Conservation (phyloP, 2,329 filamentous ascomycete genomes). For the Ophiocordyceps robertsii region DNA sequence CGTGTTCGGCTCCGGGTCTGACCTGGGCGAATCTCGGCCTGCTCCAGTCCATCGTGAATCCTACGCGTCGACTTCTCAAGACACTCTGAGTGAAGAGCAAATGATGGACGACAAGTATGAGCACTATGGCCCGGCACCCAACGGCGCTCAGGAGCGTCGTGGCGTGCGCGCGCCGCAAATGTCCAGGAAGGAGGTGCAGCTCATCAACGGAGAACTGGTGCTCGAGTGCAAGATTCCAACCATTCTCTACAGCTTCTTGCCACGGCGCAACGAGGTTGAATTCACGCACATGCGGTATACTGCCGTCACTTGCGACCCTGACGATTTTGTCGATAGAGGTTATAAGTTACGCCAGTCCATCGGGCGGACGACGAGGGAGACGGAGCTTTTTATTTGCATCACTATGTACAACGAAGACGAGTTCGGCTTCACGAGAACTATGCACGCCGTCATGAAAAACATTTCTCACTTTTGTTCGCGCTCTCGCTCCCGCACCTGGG, state of each 20-base stretch:
- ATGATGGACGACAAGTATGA: slow-evolving; percentile 44
- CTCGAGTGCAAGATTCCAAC: slow-evolving; percentile 98
- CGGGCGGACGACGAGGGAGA: slow-evolving; percentile 70
- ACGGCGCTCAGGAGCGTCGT: slow-evolving; percentile 73
- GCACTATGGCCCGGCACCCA: slow-evolving; percentile 78
- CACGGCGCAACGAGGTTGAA: slow-evolving; percentile 81
- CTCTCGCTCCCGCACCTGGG: slow-evolving; percentile 88
- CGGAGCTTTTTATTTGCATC: slow-evolving; percentile 89
- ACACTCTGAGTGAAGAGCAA: slow-evolving; percentile 36
- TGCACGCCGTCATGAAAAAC: slow-evolving; percentile 98
- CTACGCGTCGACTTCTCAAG: slow-evolving; percentile 39
- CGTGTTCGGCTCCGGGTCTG: slow-evolving; percentile 53
- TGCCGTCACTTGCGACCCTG: slow-evolving; percentile 93
- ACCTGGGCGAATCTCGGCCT: slow-evolving; percentile 37
- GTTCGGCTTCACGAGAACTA: slow-evolving; percentile 89
- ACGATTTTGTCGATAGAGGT: slow-evolving; percentile 77
- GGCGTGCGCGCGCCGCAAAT: slow-evolving; percentile 80
- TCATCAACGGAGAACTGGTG: slow-evolving; percentile 96
- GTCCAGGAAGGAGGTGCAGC: slow-evolving; percentile 82
- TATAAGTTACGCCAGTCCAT: slow-evolving; percentile 92
- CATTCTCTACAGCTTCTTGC: slow-evolving; percentile 93
- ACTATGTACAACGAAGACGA: slow-evolving; percentile 99
- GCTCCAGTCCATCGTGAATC: slow-evolving; percentile 40
- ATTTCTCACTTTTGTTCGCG: slow-evolving; percentile 92
- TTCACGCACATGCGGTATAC: slow-evolving; percentile 99